Percentiles rank a stretch among this genome's conserved stretches.
These are phyloP conservation scores for Fraxinus cuspidata DNA, from an alignment of 257 asterid genomes.

Conservation along the genomic window DNA sequence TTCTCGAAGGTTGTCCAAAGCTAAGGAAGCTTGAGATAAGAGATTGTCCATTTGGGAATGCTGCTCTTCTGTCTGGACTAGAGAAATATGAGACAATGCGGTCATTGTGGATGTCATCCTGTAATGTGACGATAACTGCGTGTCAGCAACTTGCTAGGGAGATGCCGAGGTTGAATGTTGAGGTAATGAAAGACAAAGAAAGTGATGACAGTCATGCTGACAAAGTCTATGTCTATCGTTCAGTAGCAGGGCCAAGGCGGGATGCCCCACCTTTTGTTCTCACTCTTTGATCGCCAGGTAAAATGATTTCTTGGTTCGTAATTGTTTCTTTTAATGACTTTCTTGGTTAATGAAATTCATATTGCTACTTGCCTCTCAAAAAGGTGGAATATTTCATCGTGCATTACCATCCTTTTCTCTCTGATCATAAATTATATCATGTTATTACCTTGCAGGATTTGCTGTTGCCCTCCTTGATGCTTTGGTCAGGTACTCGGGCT, in stretches of 20 bases:
- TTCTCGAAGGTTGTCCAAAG: slow-evolving; percentile 77
- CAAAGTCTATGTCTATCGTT: slow-evolving; percentile 67
- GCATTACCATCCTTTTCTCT: neutral
- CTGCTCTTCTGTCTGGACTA: slow-evolving; percentile 60
- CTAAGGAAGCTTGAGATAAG: slow-evolving; percentile 86
- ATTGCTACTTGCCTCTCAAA: neutral
- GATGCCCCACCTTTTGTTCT: slow-evolving; percentile 82
- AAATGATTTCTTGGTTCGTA: too few species aligned
- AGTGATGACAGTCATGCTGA: slow-evolving; percentile 46
- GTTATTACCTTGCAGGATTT: neutral
- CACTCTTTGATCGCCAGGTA: slow-evolving; percentile 48
- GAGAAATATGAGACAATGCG: slow-evolving; percentile 75
- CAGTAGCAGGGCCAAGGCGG: slow-evolving; percentile 75
- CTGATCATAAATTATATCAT: neutral
- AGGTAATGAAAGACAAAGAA: slow-evolving; percentile 61
- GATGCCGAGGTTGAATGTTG: slow-evolving; percentile 77
- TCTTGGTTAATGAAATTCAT: too few species aligned
- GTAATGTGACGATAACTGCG: slow-evolving; percentile 64
- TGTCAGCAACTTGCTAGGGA: slow-evolving; percentile 62
- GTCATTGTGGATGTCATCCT: slow-evolving; percentile 87
- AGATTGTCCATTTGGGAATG: slow-evolving; percentile 79
- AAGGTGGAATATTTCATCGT: neutral
- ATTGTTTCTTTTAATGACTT: too few species aligned
- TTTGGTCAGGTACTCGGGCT: neutral
- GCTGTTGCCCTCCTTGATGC: neutral